Evolutionary conservation across 345 rosid genomes (phyloP).

Genomic region (Eucalyptus sp.): DNA sequence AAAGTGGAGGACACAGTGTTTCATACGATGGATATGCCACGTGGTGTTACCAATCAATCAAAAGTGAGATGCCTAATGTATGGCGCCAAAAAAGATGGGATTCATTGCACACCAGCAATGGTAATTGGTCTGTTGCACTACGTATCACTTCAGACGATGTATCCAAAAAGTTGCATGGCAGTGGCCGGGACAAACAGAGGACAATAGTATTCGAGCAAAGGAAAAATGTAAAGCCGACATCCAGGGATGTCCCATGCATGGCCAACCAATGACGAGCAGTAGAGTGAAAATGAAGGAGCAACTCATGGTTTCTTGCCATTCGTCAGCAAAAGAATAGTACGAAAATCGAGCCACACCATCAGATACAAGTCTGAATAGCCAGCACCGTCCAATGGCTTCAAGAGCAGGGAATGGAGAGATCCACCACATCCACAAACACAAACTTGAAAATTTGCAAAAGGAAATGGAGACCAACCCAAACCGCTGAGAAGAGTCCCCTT

Average conservation of each 20-base stretch:
- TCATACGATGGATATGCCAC: background rate
- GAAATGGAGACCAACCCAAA: background rate
- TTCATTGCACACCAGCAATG: background rate
- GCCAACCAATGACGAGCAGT: background rate
- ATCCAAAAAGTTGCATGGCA: no score
- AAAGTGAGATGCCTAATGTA: background rate
- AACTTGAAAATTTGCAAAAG: background rate
- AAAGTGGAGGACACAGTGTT: no score
- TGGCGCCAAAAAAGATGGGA: background rate
- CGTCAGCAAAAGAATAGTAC: background rate
- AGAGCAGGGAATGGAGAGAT: background rate
- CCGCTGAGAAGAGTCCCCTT: background rate
- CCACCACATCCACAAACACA: background rate
- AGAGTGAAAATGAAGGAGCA: background rate
- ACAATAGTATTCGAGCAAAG: background rate
- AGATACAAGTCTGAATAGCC: background rate
- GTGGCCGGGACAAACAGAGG: no score
- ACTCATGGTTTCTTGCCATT: background rate
- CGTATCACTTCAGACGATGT: background rate
- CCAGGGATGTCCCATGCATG: background rate
- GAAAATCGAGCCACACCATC: background rate
- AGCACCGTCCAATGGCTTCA: background rate
- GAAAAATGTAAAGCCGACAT: background rate
- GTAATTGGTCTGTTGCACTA: background rate
- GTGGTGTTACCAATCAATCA: background rate